Evolutionary conservation across 2,329 filamentous ascomycete species (phyloP).

Genomic region (Whalleya microplaca): DNA sequence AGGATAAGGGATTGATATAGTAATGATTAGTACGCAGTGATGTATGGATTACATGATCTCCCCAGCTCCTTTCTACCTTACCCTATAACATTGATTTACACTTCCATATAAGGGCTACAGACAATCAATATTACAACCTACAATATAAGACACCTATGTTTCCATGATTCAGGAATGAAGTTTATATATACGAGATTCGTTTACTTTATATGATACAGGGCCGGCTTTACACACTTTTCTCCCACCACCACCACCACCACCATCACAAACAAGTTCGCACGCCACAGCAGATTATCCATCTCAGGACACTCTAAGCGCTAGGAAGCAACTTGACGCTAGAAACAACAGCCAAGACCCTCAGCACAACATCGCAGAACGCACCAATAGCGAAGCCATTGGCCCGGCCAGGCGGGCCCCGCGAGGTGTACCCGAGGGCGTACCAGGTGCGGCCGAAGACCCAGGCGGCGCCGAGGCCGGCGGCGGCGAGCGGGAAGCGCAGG

Average conservation of each 20-base stretch:
- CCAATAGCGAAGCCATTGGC: slow-evolving; percentile 41
- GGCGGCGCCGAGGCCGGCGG: slow-evolving; percentile 51
- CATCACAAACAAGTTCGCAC: neutral
- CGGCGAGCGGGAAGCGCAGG: slow-evolving; percentile 54
- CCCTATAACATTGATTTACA: too few relatives aligned
- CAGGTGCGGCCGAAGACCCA: slow-evolving; percentile 58
- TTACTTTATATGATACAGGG: too few relatives aligned
- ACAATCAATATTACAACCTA: too few relatives aligned
- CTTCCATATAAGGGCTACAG: too few relatives aligned
- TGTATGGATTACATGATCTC: too few relatives aligned
- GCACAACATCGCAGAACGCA: slow-evolving; percentile 39
- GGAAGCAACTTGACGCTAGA: slow-evolving; percentile 43
- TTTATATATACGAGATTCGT: too few relatives aligned
- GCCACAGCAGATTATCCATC: neutral
- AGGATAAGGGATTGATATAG: neutral
- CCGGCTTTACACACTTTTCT: too few relatives aligned
- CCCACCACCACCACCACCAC: too few relatives aligned
- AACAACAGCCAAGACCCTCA: slow-evolving; percentile 51
- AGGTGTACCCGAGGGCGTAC: slow-evolving; percentile 61
- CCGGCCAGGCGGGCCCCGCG: slow-evolving; percentile 51
- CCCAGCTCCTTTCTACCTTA: too few relatives aligned
- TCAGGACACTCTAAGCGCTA: slow-evolving; percentile 10
- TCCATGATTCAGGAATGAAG: too few relatives aligned
- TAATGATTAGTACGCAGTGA: neutral
- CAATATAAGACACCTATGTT: too few relatives aligned